These are phyloP conservation scores for Begonia peltatifolia DNA, from an alignment of 306 rosid species.

Conservation along the genomic window DNA sequence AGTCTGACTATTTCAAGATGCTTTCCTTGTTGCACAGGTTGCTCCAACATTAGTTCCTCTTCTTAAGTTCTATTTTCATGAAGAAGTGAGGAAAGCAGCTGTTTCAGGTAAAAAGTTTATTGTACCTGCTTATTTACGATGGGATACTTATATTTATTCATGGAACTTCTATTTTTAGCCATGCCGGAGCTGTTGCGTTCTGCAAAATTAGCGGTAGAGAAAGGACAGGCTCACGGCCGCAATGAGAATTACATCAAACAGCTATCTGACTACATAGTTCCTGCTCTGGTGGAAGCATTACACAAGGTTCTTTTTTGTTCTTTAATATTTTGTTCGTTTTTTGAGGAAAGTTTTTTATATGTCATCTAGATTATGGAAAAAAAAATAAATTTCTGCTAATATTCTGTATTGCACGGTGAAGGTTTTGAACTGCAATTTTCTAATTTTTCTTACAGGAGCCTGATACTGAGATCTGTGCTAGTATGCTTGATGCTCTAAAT, in stretches of 20 bases:
- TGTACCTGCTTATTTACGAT: constrained; percentile 1
- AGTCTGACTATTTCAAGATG: constrained; percentile 4
- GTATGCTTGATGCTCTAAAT: constrained; percentile 81
- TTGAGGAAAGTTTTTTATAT: background rate
- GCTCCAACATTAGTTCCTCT: constrained; percentile 93
- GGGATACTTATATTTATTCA: background rate
- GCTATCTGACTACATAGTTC: constrained; percentile 72
- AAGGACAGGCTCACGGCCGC: constrained; percentile 88
- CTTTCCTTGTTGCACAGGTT: constrained; percentile 37
- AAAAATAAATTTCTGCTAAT: too few relatives aligned
- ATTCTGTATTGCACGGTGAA: background rate
- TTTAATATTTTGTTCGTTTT: constrained; percentile 1
- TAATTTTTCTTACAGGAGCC: constrained; percentile 63
- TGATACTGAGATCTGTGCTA: constrained; percentile 95
- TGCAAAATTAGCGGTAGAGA: constrained; percentile 91
- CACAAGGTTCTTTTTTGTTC: constrained; percentile 47
- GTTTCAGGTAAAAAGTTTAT: constrained; percentile 58
- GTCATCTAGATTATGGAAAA: too few relatives aligned
- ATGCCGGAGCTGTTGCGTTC: constrained; percentile 95
- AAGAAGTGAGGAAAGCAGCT: constrained; percentile 98
- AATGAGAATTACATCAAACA: constrained; percentile 72
- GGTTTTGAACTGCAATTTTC: constrained; percentile 11
- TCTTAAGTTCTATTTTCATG: constrained; percentile 91
- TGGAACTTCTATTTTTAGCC: constrained; percentile 27
- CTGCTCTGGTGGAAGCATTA: constrained; percentile 93